Base-by-base conservation (phyloP, 345 rosid genomes). In the Euphorbia lathyris region DNA sequence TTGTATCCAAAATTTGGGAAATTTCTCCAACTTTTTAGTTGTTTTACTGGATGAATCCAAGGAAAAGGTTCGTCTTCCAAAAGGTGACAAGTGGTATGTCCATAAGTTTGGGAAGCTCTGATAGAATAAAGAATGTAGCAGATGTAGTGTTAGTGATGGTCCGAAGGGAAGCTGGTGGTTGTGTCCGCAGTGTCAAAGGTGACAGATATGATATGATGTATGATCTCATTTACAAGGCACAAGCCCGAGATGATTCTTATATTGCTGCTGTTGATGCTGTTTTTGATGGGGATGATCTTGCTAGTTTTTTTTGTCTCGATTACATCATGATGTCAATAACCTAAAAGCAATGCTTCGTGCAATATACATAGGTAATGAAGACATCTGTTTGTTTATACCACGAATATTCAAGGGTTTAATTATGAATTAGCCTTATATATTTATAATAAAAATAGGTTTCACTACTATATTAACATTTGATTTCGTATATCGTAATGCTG, bases 151-250 rank as follows among this genome's bases (percentile, higher is more conserved):
- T 45, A 83, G 76, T 20, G 98, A 96, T 81, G 78, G 71, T 59
- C 76, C 90, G 93, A 92, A 62, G 85, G 87, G 82, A 92, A 92
- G 77, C 83, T 96, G 76, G 87, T 86, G 53, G 90, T 96, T 66
- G 99, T 96, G 36, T 96, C 96, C 4, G 98, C 99, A 7, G 87
- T 96, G 99, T 90, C 99, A 3, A 92, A 92, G 80, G 99, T 96
- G 71, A 96, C 99, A 0, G 99, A 96, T 80, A 90, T n/a, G n/a
- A n/a, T n/a, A n/a, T 96, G 98, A 96, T 96, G 95, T 96, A 90
- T 73, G 96, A 90, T 71, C 90, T 96, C 71, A 81, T 96, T 40
- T 34, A 77, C 79, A 90, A 84, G 88, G 99, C 99, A 50, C 93
- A 90, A 64, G 81, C 88, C 12, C 85, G 97, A 45, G 96, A 90